Percentiles rank a stretch among this genome's conserved stretches.
These are phyloP conservation scores for Cystobasidium pallidum DNA, from an alignment of 1,284 basidiomycete species.

Conservation along the genomic window DNA sequence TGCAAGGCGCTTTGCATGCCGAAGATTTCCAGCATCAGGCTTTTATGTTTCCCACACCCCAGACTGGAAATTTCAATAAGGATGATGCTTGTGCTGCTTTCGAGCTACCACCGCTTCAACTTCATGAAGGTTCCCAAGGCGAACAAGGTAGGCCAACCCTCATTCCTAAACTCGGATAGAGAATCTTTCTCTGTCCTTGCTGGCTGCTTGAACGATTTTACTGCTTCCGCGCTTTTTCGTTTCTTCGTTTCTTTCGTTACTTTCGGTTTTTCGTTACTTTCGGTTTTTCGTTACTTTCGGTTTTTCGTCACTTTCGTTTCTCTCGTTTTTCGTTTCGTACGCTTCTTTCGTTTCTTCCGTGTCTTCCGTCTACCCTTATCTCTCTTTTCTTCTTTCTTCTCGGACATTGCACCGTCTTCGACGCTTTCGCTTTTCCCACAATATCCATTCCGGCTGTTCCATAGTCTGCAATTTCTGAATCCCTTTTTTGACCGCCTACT, in stretches of 20 bases:
- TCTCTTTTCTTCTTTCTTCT: too few relatives aligned
- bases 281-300: neutral
- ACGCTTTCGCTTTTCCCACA: neutral
- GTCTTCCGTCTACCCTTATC: too few relatives aligned
- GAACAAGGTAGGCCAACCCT: constrained; percentile 10
- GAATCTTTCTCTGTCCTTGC: neutral
- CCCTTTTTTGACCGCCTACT: neutral
- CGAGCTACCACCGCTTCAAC: constrained; percentile 8
- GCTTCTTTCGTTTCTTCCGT: too few relatives aligned
- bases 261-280: neutral
- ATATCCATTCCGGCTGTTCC: neutral
- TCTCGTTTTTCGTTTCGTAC: too few relatives aligned
- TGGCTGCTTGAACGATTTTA: neutral
- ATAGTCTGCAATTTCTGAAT: too few relatives aligned
- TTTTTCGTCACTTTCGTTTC: neutral
- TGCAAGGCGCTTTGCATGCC: neutral
- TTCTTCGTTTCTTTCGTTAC: neutral
- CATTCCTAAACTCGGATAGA: neutral
- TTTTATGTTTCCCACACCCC: constrained; percentile 6
- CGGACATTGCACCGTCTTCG: too few relatives aligned
- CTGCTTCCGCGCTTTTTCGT: neutral
- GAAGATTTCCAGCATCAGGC: constrained; percentile 3
- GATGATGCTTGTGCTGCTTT: neutral
- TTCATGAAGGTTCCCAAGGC: neutral
- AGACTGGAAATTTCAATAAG: neutral